phyloP scores from a whole-genome alignment of 208 protist genomes.

The Leishmania tarentolae region DNA sequence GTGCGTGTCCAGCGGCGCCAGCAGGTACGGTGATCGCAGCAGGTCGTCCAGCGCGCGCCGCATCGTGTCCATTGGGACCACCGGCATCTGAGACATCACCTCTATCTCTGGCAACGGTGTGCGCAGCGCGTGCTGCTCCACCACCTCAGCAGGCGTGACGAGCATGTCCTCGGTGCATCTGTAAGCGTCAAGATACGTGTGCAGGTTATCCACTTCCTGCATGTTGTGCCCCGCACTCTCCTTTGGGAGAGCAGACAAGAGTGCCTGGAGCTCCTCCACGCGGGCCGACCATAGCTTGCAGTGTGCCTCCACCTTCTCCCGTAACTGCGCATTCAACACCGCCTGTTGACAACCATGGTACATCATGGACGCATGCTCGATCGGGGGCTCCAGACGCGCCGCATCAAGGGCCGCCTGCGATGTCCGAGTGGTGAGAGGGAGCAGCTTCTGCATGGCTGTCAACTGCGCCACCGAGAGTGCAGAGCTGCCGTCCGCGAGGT shows the following conservation, averaged over 20 bases:
- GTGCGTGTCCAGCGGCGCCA: conserved; percentile 68
- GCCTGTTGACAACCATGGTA: conserved; percentile 85
- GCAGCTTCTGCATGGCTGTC: conserved; percentile 15
- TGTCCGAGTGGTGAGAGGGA: conserved; percentile 18
- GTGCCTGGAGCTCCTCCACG: conserved; percentile 40
- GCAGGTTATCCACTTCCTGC: conserved; percentile 39
- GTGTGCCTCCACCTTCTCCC: conserved; percentile 56
- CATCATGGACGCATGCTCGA: conserved; percentile 44
- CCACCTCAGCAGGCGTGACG: conserved; percentile 44
- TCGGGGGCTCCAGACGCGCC: conserved; percentile 47
- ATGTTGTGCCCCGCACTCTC: conserved; percentile 44
- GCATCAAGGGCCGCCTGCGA: conserved; percentile 32
- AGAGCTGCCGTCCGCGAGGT: conserved; percentile 10
- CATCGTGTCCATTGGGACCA: conserved; percentile 49
- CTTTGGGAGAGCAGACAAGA: conserved; percentile 44
- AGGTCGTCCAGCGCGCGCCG: conserved; percentile 62
- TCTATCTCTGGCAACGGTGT: conserved; percentile 36
- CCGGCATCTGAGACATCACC: conserved; percentile 38
- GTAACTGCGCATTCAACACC: conserved; percentile 77
- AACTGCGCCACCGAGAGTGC: background rate
- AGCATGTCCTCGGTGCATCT: conserved; percentile 59
- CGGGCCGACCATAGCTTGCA: conserved; percentile 47
- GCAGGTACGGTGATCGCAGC: conserved; percentile 56
- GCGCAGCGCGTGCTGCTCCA: conserved; percentile 40
- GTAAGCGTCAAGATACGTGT: conserved; percentile 57